These are phyloP conservation scores for Blastomyces parvus DNA, from an alignment of 2,329 filamentous ascomycete genomes.

Conservation along the genomic window DNA sequence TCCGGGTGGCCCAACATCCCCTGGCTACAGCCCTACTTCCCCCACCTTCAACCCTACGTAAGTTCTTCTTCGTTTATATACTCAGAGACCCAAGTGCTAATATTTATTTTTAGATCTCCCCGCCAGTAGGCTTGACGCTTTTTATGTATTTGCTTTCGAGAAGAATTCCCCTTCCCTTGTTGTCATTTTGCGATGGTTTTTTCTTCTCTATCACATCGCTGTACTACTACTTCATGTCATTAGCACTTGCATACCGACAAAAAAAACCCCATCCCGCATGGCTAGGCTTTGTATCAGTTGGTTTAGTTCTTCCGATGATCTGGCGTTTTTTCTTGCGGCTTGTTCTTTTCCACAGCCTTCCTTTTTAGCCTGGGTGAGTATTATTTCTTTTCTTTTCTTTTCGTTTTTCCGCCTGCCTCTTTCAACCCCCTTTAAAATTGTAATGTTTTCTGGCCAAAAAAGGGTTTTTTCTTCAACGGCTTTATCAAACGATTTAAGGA, in stretches of 20 bases:
- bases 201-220: constrained; percentile 24
- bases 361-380: constrained; percentile 14
- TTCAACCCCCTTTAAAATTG: constrained; percentile 21
- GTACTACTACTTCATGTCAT: constrained; percentile 29
- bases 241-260: constrained; percentile 26
- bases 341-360: constrained; percentile 15
- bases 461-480: constrained; percentile 11
- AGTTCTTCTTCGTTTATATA: constrained; percentile 17
- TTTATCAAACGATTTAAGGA: constrained; percentile 13
- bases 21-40: constrained; percentile 37
- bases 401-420: background rate
- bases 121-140: constrained; percentile 27
- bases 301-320: constrained; percentile 31
- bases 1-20: constrained; percentile 32
- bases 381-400: background rate
- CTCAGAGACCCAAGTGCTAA: background rate
- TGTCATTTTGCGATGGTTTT: constrained; percentile 7
- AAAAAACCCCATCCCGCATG: constrained; percentile 27
- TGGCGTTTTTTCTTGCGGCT: constrained; percentile 18
- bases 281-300: constrained; percentile 26
- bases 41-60: constrained; percentile 37
- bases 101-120: constrained; percentile 26
- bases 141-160: constrained; percentile 3
- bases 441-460: constrained; percentile 6
- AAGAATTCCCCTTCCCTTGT: constrained; percentile 3